Percentiles rank a stretch among this genome's conserved stretches.
These are phyloP conservation scores for Dothistroma septosporum DNA, from an alignment of 2,329 filamentous ascomycete genomes.

Conservation along the genomic window DNA sequence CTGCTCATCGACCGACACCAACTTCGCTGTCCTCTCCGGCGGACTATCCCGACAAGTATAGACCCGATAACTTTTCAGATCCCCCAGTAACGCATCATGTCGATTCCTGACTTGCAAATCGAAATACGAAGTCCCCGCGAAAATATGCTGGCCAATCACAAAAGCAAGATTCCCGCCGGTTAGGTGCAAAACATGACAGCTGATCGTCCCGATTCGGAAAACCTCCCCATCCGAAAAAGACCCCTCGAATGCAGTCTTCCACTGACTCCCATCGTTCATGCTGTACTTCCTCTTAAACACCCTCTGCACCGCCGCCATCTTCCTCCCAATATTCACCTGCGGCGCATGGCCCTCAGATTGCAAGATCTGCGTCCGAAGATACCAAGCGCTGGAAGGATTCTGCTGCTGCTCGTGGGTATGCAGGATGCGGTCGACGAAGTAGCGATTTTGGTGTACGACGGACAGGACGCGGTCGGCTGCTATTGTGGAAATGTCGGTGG, in stretches of 20 bases:
- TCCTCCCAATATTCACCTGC: slow-evolving; percentile 15
- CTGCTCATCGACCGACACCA: slow-evolving; percentile 17
- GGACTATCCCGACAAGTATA: slow-evolving; percentile 18
- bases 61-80: slow-evolving; percentile 18
- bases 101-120: slow-evolving; percentile 17
- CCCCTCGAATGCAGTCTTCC: slow-evolving; percentile 16
- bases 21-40: slow-evolving; percentile 15
- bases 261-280: slow-evolving; percentile 19
- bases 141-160: slow-evolving; percentile 21
- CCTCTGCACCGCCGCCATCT: slow-evolving; percentile 19
- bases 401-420: slow-evolving; percentile 20
- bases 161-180: slow-evolving; percentile 18
- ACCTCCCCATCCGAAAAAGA: slow-evolving; percentile 17
- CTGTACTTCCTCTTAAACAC: slow-evolving; percentile 22
- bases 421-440: slow-evolving; percentile 21
- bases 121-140: slow-evolving; percentile 15
- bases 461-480: slow-evolving; percentile 21
- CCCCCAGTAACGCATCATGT: slow-evolving; percentile 4
- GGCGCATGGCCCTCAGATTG: slow-evolving; percentile 17
- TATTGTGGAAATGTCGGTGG: slow-evolving; percentile 21
- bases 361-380: slow-evolving; percentile 22
- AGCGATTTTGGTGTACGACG: slow-evolving; percentile 18
- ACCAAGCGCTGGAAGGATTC: slow-evolving; percentile 23
- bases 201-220: slow-evolving; percentile 19
- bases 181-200: slow-evolving; percentile 17